Conservation (phyloP, 768 basidiomycete species). For the Psilocybe cubensis region DNA sequence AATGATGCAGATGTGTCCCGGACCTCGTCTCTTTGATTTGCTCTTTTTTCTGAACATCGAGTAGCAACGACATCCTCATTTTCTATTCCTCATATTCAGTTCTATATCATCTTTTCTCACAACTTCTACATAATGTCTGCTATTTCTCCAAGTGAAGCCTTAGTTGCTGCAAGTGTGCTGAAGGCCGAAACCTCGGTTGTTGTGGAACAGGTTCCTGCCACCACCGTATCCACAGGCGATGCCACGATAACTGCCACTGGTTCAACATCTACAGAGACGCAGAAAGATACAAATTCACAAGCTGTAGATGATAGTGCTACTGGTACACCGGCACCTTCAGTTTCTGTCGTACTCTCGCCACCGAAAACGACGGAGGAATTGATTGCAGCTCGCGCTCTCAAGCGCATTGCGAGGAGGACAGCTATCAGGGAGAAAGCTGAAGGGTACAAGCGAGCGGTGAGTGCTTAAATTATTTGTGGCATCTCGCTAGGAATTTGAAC, state of each 20-base stretch:
- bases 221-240: background rate
- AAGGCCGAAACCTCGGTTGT: background rate
- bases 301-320: background rate
- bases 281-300: background rate
- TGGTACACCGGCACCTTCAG: conserved; percentile 14
- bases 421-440: conserved; percentile 23
- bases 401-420: conserved; percentile 23
- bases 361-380: conserved; percentile 24
- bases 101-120: background rate
- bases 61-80: background rate
- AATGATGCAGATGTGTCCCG: background rate
- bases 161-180: background rate
- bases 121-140: background rate
- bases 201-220: background rate
- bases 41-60: background rate
- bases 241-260: background rate
- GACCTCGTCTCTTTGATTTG: background rate
- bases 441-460: conserved; percentile 22
- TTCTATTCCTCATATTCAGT: background rate
- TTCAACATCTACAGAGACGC: background rate
- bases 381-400: conserved; percentile 24
- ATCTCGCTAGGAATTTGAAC: background rate
- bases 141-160: background rate
- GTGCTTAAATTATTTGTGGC: background rate
- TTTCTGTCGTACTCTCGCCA: conserved; percentile 16